Base-by-base conservation (phyloP, 805 yeast genomes). In the Metschnikowia aberdeeniae region DNA sequence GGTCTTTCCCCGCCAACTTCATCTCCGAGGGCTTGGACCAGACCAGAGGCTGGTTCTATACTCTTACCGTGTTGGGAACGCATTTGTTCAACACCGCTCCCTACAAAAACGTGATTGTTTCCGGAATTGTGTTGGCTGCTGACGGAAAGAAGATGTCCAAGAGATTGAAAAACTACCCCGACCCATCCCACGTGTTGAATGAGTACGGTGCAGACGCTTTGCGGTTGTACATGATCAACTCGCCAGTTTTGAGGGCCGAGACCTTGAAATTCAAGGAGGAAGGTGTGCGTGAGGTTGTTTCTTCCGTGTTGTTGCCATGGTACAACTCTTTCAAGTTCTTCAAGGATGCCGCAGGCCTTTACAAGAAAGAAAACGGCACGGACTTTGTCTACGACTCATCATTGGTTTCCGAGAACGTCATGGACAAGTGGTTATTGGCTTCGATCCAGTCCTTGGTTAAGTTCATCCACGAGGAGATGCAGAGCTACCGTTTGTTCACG, bases 101-200 rank as follows among this genome's bases (percentile, higher is more conserved):
- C 40, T 93, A 86, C 77, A 75, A 92, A 69, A 93, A 93, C 67
- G 96, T 90, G 53, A 88, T 93, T 66, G 99, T 93, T 42, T 76
- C 89, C 35, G 99, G 99, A 76, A 87, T 93, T 63, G 96, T 93
- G 36, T 78, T 93, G 56, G 99, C 99, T 37, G 83, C 93, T 36
- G 99, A 93, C 64, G 99, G 99, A 69, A 93, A 90, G 75, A 93
- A 93, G 76, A 93, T 93, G 99, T 93, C 99, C 36, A 93, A 93
- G 77, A 84, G 98, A 61, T 81, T 93, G 64, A 90, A 93, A 77
- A 93, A 93, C 70, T 93, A 93, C 68, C 99, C 99, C 52, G 97
- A 93, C 72, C 98, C 99, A 54, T 76, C 72, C 53, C 68, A 80
- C 53, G 84, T 93, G 50, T 77, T 93, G 63, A 78, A 86, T 54